Percentiles rank a stretch among this genome's conserved stretches.
Conservation (phyloP, 345 rosid genomes). For the Camelina hispida region DNA sequence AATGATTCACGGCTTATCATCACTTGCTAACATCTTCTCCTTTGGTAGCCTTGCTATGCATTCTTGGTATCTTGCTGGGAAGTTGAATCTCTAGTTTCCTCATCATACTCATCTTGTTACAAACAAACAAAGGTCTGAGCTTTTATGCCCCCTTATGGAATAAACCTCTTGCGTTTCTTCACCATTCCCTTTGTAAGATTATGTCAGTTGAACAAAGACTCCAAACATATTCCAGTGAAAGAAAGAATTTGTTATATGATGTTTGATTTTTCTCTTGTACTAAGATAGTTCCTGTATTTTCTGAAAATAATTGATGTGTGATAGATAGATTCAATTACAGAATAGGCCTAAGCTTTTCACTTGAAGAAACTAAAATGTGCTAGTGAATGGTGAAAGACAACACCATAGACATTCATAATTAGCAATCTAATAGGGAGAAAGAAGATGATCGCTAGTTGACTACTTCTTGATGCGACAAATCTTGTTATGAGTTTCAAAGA, state of each 20-base stretch:
- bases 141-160: conserved; percentile 6
- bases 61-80: conserved; percentile 96
- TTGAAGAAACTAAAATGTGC: conserved; percentile 40
- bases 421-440: conserved; percentile 66
- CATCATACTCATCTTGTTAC: too few species aligned
- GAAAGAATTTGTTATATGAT: neutral
- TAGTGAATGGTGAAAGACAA: conserved; percentile 45
- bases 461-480: conserved; percentile 69
- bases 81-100: conserved; percentile 64
- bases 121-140: conserved; percentile 21
- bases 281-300: neutral
- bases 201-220: neutral
- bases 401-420: conserved; percentile 52
- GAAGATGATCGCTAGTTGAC: conserved; percentile 73
- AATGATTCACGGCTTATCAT: conserved; percentile 96
- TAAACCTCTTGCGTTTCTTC: conserved; percentile 17
- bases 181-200: conserved; percentile 19
- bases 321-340: conserved; percentile 3
- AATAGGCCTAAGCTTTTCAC: conserved; percentile 27
- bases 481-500: conserved; percentile 64
- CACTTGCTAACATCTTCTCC: conserved; percentile 88
- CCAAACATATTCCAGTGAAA: neutral
- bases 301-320: conserved; percentile 13
- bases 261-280: neutral
- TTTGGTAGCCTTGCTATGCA: conserved; percentile 97